Percentiles rank a stretch among this genome's conserved stretches.
Conservation (phyloP, 2,329 filamentous ascomycete genomes). For the Metarhizium album region DNA sequence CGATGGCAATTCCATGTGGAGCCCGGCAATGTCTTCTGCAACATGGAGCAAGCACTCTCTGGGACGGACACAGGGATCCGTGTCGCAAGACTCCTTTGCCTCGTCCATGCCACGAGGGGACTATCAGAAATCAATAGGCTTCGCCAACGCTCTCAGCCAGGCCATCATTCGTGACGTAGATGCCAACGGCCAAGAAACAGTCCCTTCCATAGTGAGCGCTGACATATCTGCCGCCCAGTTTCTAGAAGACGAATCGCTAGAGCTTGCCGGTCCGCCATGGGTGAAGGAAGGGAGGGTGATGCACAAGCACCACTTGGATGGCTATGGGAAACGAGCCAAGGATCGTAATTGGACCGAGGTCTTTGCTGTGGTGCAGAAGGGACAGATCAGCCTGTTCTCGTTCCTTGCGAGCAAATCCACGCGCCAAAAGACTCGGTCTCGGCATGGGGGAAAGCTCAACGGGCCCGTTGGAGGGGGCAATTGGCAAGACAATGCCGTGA, state of each 20-base stretch:
- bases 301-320: slow-evolving; percentile 92
- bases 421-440: slow-evolving; percentile 52
- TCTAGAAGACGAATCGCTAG: slow-evolving; percentile 85
- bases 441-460: slow-evolving; percentile 37
- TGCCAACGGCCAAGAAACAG: slow-evolving; percentile 38
- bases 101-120: slow-evolving; percentile 66
- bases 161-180: slow-evolving; percentile 89
- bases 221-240: slow-evolving; percentile 51
- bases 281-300: slow-evolving; percentile 93
- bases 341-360: slow-evolving; percentile 92
- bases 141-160: slow-evolving; percentile 91
- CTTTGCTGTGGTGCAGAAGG: slow-evolving; percentile 93
- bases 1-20: slow-evolving; percentile 83
- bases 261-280: slow-evolving; percentile 92
- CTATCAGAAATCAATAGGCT: slow-evolving; percentile 93
- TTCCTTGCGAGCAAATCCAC: slow-evolving; percentile 75
- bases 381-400: slow-evolving; percentile 86
- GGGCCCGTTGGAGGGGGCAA: slow-evolving; percentile 86
- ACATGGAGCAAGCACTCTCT: slow-evolving; percentile 93
- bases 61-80: slow-evolving; percentile 80
- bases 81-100: slow-evolving; percentile 84
- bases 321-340: slow-evolving; percentile 82
- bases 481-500: slow-evolving; percentile 95
- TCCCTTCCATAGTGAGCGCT: slow-evolving; percentile 45
- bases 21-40: slow-evolving; percentile 72